phyloP scores from a whole-genome alignment of 73 alveolate genomes.

The Symbiodinium pilosum region DNA sequence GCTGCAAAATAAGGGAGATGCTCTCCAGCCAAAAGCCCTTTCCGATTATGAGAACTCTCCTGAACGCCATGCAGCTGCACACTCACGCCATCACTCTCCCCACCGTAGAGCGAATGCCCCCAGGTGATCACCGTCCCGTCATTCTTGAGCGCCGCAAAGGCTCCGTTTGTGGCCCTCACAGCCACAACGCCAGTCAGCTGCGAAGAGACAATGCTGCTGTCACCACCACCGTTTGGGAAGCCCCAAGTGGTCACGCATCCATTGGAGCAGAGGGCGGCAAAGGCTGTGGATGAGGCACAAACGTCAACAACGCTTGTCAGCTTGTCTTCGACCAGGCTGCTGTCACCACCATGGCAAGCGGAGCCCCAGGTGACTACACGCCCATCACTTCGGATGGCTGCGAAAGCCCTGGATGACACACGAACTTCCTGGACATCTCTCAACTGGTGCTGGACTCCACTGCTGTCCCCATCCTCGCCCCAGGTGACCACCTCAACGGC shows the following conservation, averaged over 20 bases:
- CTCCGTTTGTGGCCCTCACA: not conserved
- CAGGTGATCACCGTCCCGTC: not conserved
- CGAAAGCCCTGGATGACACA: not conserved
- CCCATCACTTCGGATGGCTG: not conserved
- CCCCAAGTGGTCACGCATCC: not conserved
- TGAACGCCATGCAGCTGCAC: not conserved
- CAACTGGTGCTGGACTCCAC: not conserved
- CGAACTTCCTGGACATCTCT: not conserved
- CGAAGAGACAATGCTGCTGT: not conserved
- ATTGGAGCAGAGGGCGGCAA: not conserved
- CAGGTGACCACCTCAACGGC: too few species aligned
- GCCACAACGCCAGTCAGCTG: not conserved
- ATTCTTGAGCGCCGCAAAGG: not conserved
- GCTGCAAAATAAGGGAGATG: too few species aligned
- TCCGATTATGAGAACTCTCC: too few species aligned
- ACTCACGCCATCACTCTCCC: not conserved
- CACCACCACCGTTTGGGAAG: not conserved
- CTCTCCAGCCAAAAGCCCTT: too few species aligned
- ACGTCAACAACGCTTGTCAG: not conserved
- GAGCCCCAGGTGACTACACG: constrained; percentile 1
- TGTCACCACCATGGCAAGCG: not conserved
- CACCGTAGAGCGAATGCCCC: not conserved
- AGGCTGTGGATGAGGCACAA: not conserved
- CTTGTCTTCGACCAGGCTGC: not conserved
- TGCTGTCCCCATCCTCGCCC: constrained; percentile 11